Percentiles rank a stretch among this genome's conserved stretches.
Conservation (phyloP, 1,139 yeast species). For the Diutina pseudorugosa region DNA sequence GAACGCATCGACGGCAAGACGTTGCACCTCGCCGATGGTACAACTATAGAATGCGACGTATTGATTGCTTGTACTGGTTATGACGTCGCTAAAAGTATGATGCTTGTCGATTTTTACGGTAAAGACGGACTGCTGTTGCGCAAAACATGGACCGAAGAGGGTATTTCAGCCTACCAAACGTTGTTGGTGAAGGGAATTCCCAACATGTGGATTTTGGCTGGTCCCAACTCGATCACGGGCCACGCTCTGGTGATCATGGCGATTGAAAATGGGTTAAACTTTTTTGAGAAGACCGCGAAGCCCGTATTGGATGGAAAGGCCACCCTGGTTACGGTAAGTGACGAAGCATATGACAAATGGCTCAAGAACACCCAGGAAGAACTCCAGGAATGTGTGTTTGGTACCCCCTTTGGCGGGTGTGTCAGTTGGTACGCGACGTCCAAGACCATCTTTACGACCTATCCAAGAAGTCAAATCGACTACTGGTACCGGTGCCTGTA, state of each 20-base stretch:
- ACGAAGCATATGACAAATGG: conserved; percentile 26
- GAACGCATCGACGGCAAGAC: conserved; percentile 18
- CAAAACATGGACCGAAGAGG: conserved; percentile 19
- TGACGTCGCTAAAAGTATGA: conserved; percentile 2
- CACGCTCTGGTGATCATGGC: conserved; percentile 32
- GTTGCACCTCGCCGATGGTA: conserved; percentile 21
- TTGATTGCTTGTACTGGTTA: conserved; percentile 37
- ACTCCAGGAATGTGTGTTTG: conserved; percentile 23
- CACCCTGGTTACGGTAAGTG: conserved; percentile 20
- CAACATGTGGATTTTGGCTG: conserved; percentile 24
- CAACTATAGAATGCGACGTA: conserved; percentile 22
- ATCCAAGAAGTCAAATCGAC: conserved; percentile 26
- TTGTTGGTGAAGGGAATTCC: conserved; percentile 24
- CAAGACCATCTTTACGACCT: conserved; percentile 20
- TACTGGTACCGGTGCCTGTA: conserved; percentile 12
- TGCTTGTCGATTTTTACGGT: conserved; percentile 16
- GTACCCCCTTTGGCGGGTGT: conserved; percentile 32
- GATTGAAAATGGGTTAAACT: conserved; percentile 24
- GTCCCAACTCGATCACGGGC: conserved; percentile 34
- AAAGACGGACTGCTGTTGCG: conserved; percentile 15
- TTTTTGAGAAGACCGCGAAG: conserved; percentile 14
- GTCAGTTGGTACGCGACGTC: conserved; percentile 25
- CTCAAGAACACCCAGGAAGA: conserved; percentile 16
- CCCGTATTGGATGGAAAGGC: conserved; percentile 20
- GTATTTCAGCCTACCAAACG: conserved; percentile 15